These are phyloP conservation scores for Cadophora gregata DNA, from an alignment of 2,329 filamentous ascomycete genomes.

Conservation along the genomic window DNA sequence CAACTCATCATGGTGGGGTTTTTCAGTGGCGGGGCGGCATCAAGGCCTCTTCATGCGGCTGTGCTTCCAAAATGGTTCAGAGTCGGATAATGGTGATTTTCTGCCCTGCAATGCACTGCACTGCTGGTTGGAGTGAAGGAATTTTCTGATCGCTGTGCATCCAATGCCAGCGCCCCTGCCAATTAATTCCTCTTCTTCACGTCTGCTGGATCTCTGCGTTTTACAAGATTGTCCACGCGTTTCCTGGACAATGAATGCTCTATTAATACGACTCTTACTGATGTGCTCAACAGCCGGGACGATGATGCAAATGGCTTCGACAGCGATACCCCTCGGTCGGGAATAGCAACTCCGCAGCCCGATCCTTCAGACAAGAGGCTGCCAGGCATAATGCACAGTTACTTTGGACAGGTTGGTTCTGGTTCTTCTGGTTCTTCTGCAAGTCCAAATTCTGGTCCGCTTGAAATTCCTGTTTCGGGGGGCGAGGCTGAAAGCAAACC, in stretches of 20 bases:
- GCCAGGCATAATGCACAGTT: constrained; percentile 92
- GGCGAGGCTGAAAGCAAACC: constrained; percentile 32
- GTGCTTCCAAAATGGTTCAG: constrained; percentile 18
- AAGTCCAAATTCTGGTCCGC: constrained; percentile 41
- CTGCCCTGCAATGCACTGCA: constrained; percentile 11
- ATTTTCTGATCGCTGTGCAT: constrained; percentile 31
- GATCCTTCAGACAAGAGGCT: constrained; percentile 94
- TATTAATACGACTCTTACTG: constrained; percentile 37
- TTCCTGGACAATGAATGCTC: not conserved
- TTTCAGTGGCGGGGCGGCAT: not conserved
- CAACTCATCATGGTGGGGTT: constrained; percentile 12
- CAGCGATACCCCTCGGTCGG: constrained; percentile 86
- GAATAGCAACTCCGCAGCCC: constrained; percentile 90
- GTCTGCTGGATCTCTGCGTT: not conserved
- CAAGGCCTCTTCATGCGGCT: constrained; percentile 7
- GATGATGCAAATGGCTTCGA: constrained; percentile 79
- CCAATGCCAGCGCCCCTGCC: not conserved
- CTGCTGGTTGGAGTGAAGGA: constrained; percentile 27
- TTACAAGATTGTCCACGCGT: not conserved
- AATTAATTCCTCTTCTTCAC: constrained; percentile 11
- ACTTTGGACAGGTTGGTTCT: constrained; percentile 99
- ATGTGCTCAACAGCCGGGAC: constrained; percentile 49
- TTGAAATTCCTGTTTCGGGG: constrained; percentile 40
- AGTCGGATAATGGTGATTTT: constrained; percentile 27
- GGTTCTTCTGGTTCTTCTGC: constrained; percentile 60